A percentile compares a stretch with the other conserved stretches of the same genome.
These are phyloP conservation scores for Chaetomiaceae sp. DNA, from an alignment of 2,329 filamentous ascomycete species.

Conservation along the genomic window DNA sequence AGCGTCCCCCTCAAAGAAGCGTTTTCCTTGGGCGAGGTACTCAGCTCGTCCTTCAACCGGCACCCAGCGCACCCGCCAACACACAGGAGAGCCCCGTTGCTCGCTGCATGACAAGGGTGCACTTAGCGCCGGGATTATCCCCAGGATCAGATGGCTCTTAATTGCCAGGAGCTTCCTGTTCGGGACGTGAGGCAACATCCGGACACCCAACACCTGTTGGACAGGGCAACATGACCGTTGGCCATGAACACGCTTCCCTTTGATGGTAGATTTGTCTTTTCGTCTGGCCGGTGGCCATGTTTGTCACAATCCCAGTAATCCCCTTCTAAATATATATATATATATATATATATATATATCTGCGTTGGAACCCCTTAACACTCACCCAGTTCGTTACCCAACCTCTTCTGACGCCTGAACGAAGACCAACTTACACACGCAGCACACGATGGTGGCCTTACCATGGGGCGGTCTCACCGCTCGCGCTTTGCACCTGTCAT, in stretches of 20 bases:
- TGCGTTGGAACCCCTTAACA: no score
- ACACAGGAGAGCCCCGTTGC: background rate
- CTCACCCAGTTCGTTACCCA: no score
- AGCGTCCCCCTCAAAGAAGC: no score
- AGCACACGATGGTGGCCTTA: conserved; percentile 23
- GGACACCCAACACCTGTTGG: background rate
- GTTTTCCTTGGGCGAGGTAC: no score
- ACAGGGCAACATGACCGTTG: background rate
- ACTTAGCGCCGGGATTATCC: background rate
- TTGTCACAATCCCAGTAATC: background rate
- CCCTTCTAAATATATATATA: background rate
- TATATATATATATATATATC: no score
- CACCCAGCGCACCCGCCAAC: background rate
- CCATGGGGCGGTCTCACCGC: conserved; percentile 22
- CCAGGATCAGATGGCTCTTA: background rate
- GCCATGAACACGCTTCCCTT: background rate
- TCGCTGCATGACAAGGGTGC: background rate
- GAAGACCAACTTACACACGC: background rate
- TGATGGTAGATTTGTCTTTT: background rate
- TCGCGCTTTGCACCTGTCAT: conserved; percentile 20
- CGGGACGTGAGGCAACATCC: background rate
- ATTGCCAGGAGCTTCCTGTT: conserved; percentile 7
- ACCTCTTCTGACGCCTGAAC: no score
- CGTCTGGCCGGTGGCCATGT: no score
- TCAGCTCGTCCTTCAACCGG: no score